These are phyloP conservation scores for Styphnolobium japonicum DNA, from an alignment of 306 rosid species.

Conservation along the genomic window DNA sequence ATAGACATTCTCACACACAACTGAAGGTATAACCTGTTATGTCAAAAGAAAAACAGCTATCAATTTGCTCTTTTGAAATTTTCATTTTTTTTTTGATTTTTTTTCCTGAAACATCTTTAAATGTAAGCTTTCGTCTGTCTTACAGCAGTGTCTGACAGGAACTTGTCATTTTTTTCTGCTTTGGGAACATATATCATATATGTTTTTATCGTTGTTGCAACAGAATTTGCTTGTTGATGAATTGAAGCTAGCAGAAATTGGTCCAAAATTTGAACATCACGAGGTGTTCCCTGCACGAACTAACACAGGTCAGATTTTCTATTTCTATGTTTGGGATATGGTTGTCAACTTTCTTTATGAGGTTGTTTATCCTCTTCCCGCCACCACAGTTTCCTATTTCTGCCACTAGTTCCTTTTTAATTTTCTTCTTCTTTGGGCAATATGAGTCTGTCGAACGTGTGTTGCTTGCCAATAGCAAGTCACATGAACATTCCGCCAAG, in stretches of 20 bases:
- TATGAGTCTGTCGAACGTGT: not conserved
- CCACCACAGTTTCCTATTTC: not conserved
- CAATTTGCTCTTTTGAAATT: not conserved
- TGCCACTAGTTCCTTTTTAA: not conserved
- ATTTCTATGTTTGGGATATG: slow-evolving; percentile 6
- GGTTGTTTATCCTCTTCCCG: not conserved
- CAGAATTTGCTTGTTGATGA: slow-evolving; percentile 87
- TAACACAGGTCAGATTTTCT: slow-evolving; percentile 68
- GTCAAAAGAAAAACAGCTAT: not conserved
- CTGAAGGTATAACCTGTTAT: slow-evolving; percentile 13
- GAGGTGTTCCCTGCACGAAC: slow-evolving; percentile 91
- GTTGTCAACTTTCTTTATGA: not conserved
- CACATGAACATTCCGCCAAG: not conserved
- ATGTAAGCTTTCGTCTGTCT: not conserved
- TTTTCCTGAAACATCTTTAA: not conserved
- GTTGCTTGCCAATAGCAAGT: not conserved
- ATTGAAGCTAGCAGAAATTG: slow-evolving; percentile 76
- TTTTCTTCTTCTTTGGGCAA: not conserved
- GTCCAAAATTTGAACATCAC: slow-evolving; percentile 89
- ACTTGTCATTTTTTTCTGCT: not conserved
- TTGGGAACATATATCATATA: not conserved
- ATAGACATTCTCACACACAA: not conserved
- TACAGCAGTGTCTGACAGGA: not conserved
- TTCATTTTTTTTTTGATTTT: not conserved
- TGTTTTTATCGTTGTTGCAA: slow-evolving; percentile 27